Evolutionary conservation across 176 grass and related monocot species (phyloP), one percentile per base, ranked within the genome.

Genomic region (Carex littledalei): DNA sequence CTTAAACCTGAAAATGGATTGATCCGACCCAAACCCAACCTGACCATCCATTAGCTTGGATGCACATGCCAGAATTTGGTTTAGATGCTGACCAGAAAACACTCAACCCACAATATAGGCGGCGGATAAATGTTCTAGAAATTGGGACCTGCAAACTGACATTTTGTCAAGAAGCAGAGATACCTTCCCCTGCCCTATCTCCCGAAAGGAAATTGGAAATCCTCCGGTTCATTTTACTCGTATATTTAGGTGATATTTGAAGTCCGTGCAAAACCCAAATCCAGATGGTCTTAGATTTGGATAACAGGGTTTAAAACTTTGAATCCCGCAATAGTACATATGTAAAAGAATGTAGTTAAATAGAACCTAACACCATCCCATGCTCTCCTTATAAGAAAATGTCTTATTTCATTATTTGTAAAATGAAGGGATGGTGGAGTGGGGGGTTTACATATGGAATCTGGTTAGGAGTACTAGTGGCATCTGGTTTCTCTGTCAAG

Each of bases 391-490:
- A 20, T 11, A 29, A 39, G 16, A 78, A 17, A 21, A 56, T 78
- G 74, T 57, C 85, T 21, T 66, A 15, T 62, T 67, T 26, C 70
- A 13, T 52, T n/a, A 77, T 80, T 43, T 47, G 39, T 87, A 34
- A 58, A 87, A 70, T 88, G 35, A 68, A 98, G 93, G 91, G 96
- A 32, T 95, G 93, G 96, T 95, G 88, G 86, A 94, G 93, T 84
- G 89, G 91, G 67, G 90, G 93, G 37, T 98, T 98, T 89, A 92
- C 93, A 20, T 98, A 98, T 88, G 96, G 96, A 80, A 86, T 98
- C 74, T 98, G 96, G 96, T 90, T 98, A 84, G 96, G 91, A 67
- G 72, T 92, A 86, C 77, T 95, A 85, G 96, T 98, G 5, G 80
- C 96, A 87, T 98, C 91, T 62, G 96, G 90, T 26, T 98, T 95